Conservation (phyloP, 2,329 filamentous ascomycete genomes). For the Cryphonectria japonica region DNA sequence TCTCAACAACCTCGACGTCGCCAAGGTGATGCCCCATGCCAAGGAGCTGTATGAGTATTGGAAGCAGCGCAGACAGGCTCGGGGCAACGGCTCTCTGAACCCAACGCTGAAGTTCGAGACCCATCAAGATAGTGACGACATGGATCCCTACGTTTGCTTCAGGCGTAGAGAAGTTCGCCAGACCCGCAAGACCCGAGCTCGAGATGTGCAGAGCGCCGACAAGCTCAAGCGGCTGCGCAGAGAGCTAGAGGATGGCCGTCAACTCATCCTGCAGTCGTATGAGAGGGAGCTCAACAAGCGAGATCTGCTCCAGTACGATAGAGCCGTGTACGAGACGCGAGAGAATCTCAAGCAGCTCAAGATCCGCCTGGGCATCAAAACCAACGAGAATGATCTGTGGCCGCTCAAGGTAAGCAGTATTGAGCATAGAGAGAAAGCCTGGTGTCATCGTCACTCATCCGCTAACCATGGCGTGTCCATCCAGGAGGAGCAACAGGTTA, state of each 20-base stretch:
- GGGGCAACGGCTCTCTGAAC: conserved; percentile 74
- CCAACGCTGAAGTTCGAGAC: conserved; percentile 90
- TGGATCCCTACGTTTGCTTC: conserved; percentile 98
- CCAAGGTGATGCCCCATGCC: conserved; percentile 61
- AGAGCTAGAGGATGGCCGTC: conserved; percentile 87
- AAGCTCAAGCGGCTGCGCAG: conserved; percentile 89
- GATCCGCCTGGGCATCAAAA: conserved; percentile 84
- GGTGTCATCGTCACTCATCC: not conserved
- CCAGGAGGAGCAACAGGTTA: conserved; percentile 22
- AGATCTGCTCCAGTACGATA: conserved; percentile 75
- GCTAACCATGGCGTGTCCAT: conserved; percentile 23
- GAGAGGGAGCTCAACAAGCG: conserved; percentile 80
- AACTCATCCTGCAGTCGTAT: conserved; percentile 76
- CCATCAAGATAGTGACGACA: conserved; percentile 90
- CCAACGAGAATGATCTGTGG: conserved; percentile 90
- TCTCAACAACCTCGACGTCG: conserved; percentile 56
- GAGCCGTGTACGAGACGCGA: conserved; percentile 81
- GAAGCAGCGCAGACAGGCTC: conserved; percentile 70
- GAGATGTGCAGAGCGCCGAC: conserved; percentile 92
- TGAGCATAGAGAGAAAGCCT: not conserved
- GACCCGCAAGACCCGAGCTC: conserved; percentile 89
- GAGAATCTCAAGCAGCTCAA: conserved; percentile 85
- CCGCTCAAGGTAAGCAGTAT: conserved; percentile 80
- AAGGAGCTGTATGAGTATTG: conserved; percentile 90
- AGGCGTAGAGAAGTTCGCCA: conserved; percentile 91